Percentiles rank a stretch among this genome's conserved stretches.
phyloP scores from a whole-genome alignment of 2,329 filamentous ascomycete genomes.

The Colletotrichum sidae region DNA sequence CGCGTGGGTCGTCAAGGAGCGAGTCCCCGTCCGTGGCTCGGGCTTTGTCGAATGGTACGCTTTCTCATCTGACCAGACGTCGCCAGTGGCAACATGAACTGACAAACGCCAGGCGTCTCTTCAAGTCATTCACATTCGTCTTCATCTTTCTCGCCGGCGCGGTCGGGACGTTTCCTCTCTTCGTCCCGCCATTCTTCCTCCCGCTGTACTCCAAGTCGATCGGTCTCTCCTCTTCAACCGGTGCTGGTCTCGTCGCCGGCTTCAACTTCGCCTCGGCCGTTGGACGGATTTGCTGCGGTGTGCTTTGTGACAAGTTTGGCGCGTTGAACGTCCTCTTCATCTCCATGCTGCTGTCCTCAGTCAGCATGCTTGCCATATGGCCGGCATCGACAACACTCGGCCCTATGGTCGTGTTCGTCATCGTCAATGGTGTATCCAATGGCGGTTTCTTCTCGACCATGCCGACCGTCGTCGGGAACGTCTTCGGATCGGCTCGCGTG shows the following conservation, averaged over 20 bases:
- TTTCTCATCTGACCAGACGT: not conserved
- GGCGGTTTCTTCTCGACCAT: constrained; percentile 74
- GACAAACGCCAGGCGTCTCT: constrained; percentile 55
- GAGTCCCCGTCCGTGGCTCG: constrained; percentile 50
- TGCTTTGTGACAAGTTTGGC: constrained; percentile 65
- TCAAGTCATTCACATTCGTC: constrained; percentile 62
- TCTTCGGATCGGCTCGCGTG: constrained; percentile 67
- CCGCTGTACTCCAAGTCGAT: constrained; percentile 67
- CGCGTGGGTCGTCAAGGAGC: constrained; percentile 64
- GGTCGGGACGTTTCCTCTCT: constrained; percentile 69
- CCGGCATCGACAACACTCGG: constrained; percentile 66
- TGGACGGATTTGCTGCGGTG: constrained; percentile 66
- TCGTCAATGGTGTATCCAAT: constrained; percentile 70
- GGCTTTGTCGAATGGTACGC: constrained; percentile 63
- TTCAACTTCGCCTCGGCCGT: constrained; percentile 72
- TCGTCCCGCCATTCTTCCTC: constrained; percentile 72
- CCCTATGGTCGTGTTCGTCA: constrained; percentile 66
- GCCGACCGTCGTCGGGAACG: constrained; percentile 70
- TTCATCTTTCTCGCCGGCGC: constrained; percentile 65
- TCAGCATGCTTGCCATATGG: constrained; percentile 72
- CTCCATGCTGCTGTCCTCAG: constrained; percentile 61
- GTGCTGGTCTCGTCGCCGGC: constrained; percentile 68
- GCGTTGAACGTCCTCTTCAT: constrained; percentile 66
- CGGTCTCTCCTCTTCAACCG: constrained; percentile 62
- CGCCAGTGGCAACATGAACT: not conserved